A percentile compares a stretch with the other conserved stretches of the same genome.
phyloP scores from a whole-genome alignment of 257 asterid genomes.

The Voacanga thouarsii region DNA sequence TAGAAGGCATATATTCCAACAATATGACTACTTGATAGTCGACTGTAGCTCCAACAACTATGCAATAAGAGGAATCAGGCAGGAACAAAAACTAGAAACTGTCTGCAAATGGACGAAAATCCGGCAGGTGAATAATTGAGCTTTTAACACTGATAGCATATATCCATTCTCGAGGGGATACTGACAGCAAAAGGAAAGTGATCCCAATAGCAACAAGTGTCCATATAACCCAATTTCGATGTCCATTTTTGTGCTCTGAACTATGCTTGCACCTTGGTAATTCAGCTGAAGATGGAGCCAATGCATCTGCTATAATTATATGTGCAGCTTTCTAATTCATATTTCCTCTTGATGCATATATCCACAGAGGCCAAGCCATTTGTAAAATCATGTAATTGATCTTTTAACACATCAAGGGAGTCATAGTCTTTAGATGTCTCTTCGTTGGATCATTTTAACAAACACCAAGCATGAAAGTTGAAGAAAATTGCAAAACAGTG shows the following conservation, averaged over 20 bases:
- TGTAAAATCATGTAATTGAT: too few relatives aligned
- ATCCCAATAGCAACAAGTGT: too few relatives aligned
- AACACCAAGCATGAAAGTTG: too few relatives aligned
- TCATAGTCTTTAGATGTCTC: too few relatives aligned
- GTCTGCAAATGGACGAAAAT: background rate
- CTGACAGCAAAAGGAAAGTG: conserved; percentile 19
- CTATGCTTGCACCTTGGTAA: background rate
- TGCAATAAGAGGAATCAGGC: background rate
- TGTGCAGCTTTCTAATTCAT: background rate
- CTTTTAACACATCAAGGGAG: too few relatives aligned
- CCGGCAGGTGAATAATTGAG: background rate
- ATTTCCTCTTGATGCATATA: background rate
- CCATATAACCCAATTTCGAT: conserved; percentile 14
- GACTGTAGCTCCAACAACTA: background rate
- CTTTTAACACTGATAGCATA: too few relatives aligned
- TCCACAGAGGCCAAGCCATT: too few relatives aligned
- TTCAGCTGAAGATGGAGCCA: background rate
- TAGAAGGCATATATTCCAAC: too few relatives aligned
- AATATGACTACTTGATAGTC: too few relatives aligned
- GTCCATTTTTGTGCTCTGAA: background rate
- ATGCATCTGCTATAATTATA: background rate
- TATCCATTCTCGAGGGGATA: conserved; percentile 29
- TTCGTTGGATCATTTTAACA: too few relatives aligned
- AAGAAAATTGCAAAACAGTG: too few relatives aligned
- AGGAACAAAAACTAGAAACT: background rate